Conservation (phyloP, 192 early-diverging fungal species). For the Coemansia sp. region DNA sequence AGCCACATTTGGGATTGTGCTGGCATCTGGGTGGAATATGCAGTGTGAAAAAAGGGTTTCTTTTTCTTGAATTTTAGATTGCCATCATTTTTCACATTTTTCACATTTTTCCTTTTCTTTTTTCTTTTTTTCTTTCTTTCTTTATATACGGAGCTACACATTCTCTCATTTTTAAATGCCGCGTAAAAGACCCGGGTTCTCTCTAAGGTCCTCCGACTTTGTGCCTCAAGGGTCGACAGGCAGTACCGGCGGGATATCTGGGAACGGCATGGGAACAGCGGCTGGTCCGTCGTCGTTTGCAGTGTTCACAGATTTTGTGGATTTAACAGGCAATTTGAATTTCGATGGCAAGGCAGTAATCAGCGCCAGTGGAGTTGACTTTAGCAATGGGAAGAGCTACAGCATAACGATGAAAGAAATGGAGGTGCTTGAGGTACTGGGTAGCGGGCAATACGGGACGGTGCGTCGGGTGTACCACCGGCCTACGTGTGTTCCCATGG, state of each 20-base stretch:
- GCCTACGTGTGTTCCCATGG: conserved; percentile 87
- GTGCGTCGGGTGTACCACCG: conserved; percentile 88
- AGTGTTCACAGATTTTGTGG: conserved; percentile 35
- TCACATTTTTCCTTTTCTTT: neutral
- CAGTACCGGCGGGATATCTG: neutral
- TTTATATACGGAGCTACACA: neutral
- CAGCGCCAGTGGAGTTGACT: conserved; percentile 88
- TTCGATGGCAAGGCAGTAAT: conserved; percentile 91
- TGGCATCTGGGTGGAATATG: too few species aligned
- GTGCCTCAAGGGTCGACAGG: conserved; percentile 7
- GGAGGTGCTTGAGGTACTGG: conserved; percentile 71
- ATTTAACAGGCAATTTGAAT: conserved; percentile 73
- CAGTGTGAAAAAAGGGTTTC: neutral
- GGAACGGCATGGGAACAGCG: neutral
- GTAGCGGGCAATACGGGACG: conserved; percentile 90
- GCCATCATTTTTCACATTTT: neutral
- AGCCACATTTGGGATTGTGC: too few species aligned
- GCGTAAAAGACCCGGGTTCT: conserved; percentile 45
- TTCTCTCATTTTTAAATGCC: conserved; percentile 18
- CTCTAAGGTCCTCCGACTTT: conserved; percentile 42
- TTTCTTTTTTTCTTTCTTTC: conserved; percentile 1
- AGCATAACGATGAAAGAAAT: conserved; percentile 87
- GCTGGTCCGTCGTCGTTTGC: conserved; percentile 20
- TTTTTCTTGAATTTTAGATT: neutral
- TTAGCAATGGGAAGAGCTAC: conserved; percentile 83